Percentiles rank a stretch among this genome's conserved stretches.
Evolutionary conservation across 139 green algal species (phyloP).

Genomic region (Mesotaenium endlicherianum): DNA sequence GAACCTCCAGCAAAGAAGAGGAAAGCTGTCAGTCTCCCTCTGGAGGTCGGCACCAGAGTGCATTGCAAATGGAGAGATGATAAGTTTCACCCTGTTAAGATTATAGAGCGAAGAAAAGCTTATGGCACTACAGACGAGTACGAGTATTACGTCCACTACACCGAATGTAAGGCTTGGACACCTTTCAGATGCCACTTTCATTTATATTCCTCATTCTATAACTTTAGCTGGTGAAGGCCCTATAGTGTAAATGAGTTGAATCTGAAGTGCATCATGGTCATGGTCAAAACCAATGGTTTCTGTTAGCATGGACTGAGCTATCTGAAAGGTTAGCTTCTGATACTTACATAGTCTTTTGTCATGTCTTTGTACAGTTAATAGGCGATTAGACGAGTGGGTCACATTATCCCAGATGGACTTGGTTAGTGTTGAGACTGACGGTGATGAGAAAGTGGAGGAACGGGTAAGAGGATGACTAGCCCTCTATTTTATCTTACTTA

Average conservation of each 20-base stretch:
- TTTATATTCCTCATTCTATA: neutral
- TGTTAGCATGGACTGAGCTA: no score
- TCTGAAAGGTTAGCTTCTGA: no score
- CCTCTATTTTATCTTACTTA: neutral
- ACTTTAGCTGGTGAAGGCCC: no score
- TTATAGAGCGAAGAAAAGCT: constrained; percentile 79
- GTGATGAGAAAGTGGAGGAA: constrained; percentile 42
- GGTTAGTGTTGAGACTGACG: constrained; percentile 36
- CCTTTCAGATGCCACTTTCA: neutral
- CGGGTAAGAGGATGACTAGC: constrained; percentile 19
- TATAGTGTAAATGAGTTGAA: no score
- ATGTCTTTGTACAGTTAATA: constrained; percentile 88
- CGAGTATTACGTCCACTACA: constrained; percentile 98
- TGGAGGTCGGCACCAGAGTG: constrained; percentile 77
- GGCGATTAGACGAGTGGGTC: constrained; percentile 96
- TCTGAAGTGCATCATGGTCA: no score
- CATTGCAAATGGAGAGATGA: constrained; percentile 79
- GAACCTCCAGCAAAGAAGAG: constrained; percentile 1
- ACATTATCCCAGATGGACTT: constrained; percentile 73
- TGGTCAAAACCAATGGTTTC: no score
- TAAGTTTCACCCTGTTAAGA: constrained; percentile 67
- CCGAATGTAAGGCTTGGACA: constrained; percentile 47
- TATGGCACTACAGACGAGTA: constrained; percentile 52
- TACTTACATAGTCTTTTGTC: no score
- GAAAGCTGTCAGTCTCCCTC: constrained; percentile 71